Base-by-base conservation (phyloP, 2,329 filamentous ascomycete species). In the Cytospora leucostoma region DNA sequence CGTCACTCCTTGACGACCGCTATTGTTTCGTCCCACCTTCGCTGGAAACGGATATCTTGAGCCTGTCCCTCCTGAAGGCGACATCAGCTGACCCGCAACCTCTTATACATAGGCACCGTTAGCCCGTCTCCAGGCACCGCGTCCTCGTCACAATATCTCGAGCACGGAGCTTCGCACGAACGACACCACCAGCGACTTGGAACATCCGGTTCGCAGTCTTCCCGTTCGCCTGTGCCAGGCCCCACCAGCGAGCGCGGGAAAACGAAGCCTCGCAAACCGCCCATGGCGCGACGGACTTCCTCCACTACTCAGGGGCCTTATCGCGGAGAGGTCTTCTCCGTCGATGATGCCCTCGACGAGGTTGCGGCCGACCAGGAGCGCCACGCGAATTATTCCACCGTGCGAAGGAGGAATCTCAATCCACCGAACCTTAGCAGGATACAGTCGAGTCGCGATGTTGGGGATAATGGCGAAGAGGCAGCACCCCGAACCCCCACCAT, bases 301-400 rank as follows among this genome's bases (percentile, higher is more conserved):
- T 92, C 92, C 32, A 91, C 85, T 62, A 76, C 76, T 8, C 82
- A 86, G 70, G 87, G 87, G 49, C 93, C 92, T 3, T 87, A 94
- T 73, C 89, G 92, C 60, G 91, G 93, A 35, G 90, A 91, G 66
- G 83, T 94, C 65, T 98, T 96, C 77, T 97, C 93, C 0, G 92
- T 92, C 55, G 93, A 98, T 73, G 94, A 98, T 74, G 93, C 92
- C 71, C 81, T 88, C 32, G 83, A 87, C 67, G 94, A 97, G 75
- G 87, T 97, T 21, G 88, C 91, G 71, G 85, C 86, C 66, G 90
- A 93, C 71, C 77, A 83, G 49, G 77, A 75, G 65, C 79, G 82
- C 68, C 79, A 84, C 63, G 75, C 79, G 68, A 73, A 59, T 56
- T 75, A 73, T 64, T 74, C 71, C 53, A 78, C 68, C 61, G 81